Conservation (phyloP, 495 filamentous ascomycete genomes). For the Thermochaetoides thermophila region DNA sequence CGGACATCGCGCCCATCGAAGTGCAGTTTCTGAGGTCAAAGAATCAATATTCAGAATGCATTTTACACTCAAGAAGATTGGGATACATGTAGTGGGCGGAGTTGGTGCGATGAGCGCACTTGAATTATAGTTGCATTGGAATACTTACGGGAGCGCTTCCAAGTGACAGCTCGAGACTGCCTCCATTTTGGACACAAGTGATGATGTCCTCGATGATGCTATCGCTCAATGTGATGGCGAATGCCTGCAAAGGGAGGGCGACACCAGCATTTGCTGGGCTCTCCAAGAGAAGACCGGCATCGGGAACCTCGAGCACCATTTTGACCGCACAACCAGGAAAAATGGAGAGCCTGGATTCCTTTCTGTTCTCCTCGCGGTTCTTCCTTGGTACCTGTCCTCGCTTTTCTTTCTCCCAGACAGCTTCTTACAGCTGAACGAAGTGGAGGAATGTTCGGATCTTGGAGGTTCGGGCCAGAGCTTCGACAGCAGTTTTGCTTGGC, state of each 20-base stretch:
- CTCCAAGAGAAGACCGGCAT: slow-evolving; percentile 30
- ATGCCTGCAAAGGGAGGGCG: slow-evolving; percentile 30
- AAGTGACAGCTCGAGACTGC: slow-evolving; percentile 43
- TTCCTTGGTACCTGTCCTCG: background rate
- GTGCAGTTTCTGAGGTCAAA: slow-evolving; percentile 21
- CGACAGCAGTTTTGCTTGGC: background rate
- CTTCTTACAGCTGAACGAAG: background rate
- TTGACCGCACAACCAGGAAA: slow-evolving; percentile 6
- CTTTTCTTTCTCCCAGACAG: background rate
- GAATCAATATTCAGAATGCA: slow-evolving; percentile 6
- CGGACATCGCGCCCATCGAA: slow-evolving; percentile 24
- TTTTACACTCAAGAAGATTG: background rate
- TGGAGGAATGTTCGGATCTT: background rate
- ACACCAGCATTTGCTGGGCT: slow-evolving; percentile 22
- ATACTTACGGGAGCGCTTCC: slow-evolving; percentile 40
- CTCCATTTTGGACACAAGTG: slow-evolving; percentile 45
- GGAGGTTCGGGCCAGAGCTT: background rate
- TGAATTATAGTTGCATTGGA: slow-evolving; percentile 5
- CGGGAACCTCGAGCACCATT: slow-evolving; percentile 27
- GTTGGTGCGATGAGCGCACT: slow-evolving; percentile 3
- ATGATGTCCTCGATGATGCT: slow-evolving; percentile 57
- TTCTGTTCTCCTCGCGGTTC: slow-evolving; percentile 9
- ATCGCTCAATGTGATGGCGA: slow-evolving; percentile 52
- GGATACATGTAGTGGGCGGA: background rate
- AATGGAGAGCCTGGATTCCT: background rate